A percentile compares a stretch with the other conserved stretches of the same genome.
These are phyloP conservation scores for Cryptococcus deneoformans DNA, from an alignment of 1,284 basidiomycete genomes.

Conservation along the genomic window DNA sequence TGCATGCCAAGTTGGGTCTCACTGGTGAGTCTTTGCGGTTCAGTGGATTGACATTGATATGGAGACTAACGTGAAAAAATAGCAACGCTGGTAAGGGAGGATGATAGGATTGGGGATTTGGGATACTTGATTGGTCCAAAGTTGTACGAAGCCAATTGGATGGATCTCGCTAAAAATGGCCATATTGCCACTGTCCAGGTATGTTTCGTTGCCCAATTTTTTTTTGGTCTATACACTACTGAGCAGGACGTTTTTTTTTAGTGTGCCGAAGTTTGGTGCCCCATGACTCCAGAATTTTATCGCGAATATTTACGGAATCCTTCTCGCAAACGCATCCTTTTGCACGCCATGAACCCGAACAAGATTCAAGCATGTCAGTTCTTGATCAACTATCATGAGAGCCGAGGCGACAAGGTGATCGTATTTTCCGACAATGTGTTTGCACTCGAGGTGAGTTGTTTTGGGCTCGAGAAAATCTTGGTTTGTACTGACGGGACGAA, in stretches of 20 bases:
- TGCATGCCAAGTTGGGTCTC: constrained; percentile 92
- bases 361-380: constrained; percentile 99
- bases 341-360: constrained; percentile 99
- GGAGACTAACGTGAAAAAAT: constrained; percentile 2
- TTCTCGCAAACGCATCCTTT: constrained; percentile 87
- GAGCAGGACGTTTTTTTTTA: constrained; percentile 40
- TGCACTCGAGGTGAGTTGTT: constrained; percentile 74
- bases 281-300: constrained; percentile 99
- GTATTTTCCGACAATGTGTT: constrained; percentile 99
- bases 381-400: constrained; percentile 97
- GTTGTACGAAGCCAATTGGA: constrained; percentile 99
- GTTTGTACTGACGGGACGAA: constrained; percentile 8
- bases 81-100: constrained; percentile 97
- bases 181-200: constrained; percentile 99
- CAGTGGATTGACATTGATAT: neutral
- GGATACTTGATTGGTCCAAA: constrained; percentile 99
- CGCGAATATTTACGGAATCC: constrained; percentile 81
- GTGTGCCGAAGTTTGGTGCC: constrained; percentile 99
- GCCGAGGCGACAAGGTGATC: constrained; percentile 97
- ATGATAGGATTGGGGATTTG: constrained; percentile 98
- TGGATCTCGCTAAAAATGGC: constrained; percentile 98
- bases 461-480: neutral
- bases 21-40: constrained; percentile 61
- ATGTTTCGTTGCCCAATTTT: constrained; percentile 23
- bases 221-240: neutral